Evolutionary conservation across 225 moss, liverwort and hornwort genomes (phyloP).

Genomic region (Physcomitrium patens): DNA sequence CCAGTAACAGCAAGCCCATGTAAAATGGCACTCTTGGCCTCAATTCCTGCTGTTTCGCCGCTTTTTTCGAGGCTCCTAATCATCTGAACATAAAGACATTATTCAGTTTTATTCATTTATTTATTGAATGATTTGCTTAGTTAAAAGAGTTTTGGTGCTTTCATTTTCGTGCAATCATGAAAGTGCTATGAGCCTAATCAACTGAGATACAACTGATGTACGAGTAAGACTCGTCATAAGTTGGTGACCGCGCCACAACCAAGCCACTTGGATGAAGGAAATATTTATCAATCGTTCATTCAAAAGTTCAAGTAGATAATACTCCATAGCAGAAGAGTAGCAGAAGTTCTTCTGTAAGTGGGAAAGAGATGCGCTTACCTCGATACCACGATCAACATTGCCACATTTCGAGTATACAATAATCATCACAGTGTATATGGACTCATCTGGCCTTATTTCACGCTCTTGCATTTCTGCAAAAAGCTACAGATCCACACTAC

Average conservation of each 20-base stretch:
- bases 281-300: slow-evolving; percentile 19
- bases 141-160: too few relatives aligned
- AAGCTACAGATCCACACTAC: slow-evolving; percentile 46
- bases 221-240: slow-evolving; percentile 2
- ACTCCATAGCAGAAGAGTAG: slow-evolving; percentile 2
- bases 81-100: slow-evolving; percentile 42
- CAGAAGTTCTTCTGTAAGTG: background rate
- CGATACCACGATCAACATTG: slow-evolving; percentile 51
- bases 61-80: slow-evolving; percentile 48
- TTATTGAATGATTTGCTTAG: too few relatives aligned
- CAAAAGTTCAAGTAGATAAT: slow-evolving; percentile 3
- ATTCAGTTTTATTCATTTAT: slow-evolving; percentile 9
- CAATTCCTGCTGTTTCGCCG: slow-evolving; percentile 46
- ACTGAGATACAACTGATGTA: background rate
- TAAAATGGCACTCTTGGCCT: slow-evolving; percentile 62
- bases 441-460: slow-evolving; percentile 62
- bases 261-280: slow-evolving; percentile 15
- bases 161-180: slow-evolving; percentile 1
- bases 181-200: background rate
- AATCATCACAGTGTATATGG: slow-evolving; percentile 61
- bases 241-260: background rate
- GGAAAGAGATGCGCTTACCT: slow-evolving; percentile 38
- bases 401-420: slow-evolving; percentile 60
- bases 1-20: slow-evolving; percentile 64
- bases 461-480: slow-evolving; percentile 60